Conservation (phyloP, 2,329 filamentous ascomycete species). For the Xylaria sp. region DNA sequence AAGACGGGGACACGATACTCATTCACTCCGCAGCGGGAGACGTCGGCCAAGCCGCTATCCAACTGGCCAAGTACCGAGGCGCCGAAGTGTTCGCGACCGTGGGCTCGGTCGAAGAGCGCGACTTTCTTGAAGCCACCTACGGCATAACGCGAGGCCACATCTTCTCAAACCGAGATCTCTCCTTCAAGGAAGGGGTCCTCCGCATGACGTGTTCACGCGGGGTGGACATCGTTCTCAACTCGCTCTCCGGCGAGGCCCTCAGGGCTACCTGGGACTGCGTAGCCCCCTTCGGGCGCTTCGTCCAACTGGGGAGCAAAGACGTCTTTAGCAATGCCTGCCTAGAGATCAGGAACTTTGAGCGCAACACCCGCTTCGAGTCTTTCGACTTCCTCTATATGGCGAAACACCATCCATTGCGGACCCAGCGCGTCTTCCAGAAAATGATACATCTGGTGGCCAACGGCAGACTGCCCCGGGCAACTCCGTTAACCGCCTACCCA, state of each 20-base stretch:
- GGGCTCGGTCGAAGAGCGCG: constrained; percentile 19
- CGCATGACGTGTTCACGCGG: constrained; percentile 1
- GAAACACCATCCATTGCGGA: constrained; percentile 10
- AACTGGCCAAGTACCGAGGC: constrained; percentile 15
- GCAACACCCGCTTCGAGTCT: constrained; percentile 21
- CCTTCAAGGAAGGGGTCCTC: constrained; percentile 23
- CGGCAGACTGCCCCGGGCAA: neutral
- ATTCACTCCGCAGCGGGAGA: constrained; percentile 22
- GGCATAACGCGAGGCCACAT: constrained; percentile 28
- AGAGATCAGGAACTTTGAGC: constrained; percentile 12
- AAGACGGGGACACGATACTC: constrained; percentile 19
- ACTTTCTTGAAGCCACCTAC: constrained; percentile 24
- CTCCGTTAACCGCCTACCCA: constrained; percentile 6
- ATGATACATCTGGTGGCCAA: constrained; percentile 10
- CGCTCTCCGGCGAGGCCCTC: constrained; percentile 25
- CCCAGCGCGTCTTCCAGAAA: constrained; percentile 20
- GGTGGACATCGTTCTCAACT: constrained; percentile 30
- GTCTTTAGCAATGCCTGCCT: constrained; percentile 5
- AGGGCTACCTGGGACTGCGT: constrained; percentile 36
- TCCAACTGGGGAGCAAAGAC: constrained; percentile 26
- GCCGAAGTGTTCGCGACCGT: constrained; percentile 28
- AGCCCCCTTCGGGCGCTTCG: constrained; percentile 32
- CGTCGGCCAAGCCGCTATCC: constrained; percentile 22
- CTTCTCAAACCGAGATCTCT: constrained; percentile 22
- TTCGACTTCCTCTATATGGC: constrained; percentile 18